phyloP scores from a whole-genome alignment of 176 grass and related monocot species.

The Triticum timopheevii region DNA sequence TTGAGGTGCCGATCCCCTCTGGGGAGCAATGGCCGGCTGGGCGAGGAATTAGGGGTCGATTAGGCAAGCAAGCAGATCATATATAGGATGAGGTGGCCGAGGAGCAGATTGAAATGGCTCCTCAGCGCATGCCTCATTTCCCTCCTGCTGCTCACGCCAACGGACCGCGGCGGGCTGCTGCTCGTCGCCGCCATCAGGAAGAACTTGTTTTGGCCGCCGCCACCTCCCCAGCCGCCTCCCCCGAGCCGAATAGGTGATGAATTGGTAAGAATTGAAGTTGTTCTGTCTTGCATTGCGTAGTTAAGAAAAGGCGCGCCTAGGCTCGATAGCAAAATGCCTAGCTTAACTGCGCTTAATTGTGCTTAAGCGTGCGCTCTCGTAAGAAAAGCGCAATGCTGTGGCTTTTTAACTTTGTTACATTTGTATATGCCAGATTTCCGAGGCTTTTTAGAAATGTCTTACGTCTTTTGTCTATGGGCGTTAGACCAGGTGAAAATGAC shows the following conservation, averaged over 20 bases:
- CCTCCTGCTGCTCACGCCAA: conserved; percentile 23
- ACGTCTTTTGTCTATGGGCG: not conserved
- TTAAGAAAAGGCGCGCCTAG: not conserved
- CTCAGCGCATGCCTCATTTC: conserved; percentile 36
- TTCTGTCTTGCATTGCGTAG: not conserved
- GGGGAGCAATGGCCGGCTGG: conserved; percentile 17
- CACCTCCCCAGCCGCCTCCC: not conserved
- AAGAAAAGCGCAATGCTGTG: too few species aligned
- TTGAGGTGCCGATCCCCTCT: not conserved
- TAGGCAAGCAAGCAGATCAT: conserved; percentile 8
- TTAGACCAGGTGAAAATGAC: not conserved
- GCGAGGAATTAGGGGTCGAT: not conserved
- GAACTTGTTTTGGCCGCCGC: conserved; percentile 25
- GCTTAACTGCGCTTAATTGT: not conserved
- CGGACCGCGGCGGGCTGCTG: conserved; percentile 24
- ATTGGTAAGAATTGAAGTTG: conserved; percentile 27
- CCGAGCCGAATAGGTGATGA: not conserved
- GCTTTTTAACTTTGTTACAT: not conserved
- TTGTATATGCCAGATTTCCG: not conserved
- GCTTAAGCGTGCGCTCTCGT: too few species aligned
- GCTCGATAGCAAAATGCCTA: not conserved
- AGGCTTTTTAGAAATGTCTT: not conserved
- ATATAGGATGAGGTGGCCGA: conserved; percentile 30
- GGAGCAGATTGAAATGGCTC: conserved; percentile 42
- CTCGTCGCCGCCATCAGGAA: conserved; percentile 40